Evolutionary conservation across 2,329 filamentous ascomycete species (phyloP), one percentile per base, ranked within the genome.

Genomic region (Aspergillus latus): DNA sequence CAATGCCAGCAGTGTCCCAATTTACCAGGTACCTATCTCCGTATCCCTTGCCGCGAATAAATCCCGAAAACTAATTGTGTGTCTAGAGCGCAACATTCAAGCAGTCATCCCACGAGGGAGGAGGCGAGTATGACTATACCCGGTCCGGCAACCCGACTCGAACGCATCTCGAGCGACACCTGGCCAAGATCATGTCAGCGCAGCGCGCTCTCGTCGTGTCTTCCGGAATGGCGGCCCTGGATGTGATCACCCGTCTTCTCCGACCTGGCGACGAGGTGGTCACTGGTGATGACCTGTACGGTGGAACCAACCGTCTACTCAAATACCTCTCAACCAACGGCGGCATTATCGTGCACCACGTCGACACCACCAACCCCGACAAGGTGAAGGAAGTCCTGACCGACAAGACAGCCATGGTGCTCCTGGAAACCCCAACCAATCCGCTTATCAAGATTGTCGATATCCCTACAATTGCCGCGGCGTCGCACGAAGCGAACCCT

Each of bases 171-270:
- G 94, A 99, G 79, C 87, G 93, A 57, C 94, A 99, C 75, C 81
- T 99, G 66, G 94, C 95, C 69, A 99, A 99, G 84, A 96, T 99
- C 73, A 99, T 99, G 95, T 92, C 90, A 66, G 94, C 94, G 45
- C 86, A 87, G 67, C 89, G 95, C 55, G 90, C 91, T 8, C 84
- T 99, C 49, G 93, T 95, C 48, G 93, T 97, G 44, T 92, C 92
- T 52, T 97, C 93, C 1, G 94, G 94, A 56, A 99, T 99, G 94
- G 94, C 92, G 52, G 94, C 94, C 26, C 80, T 97, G 68, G 94
- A 99, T 75, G 93, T 99, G 62, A 97, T 99, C 64, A 95, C 92
- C 13, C 88, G 94, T 52, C 80, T 97, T 11, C 81, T 99, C 49
- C 86, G 89, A 58, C 93, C 94, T 0, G 94, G 94, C 58, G 94